These are phyloP conservation scores for Azolla pinnata DNA, from an alignment of 75 land plant genomes.

Conservation along the genomic window DNA sequence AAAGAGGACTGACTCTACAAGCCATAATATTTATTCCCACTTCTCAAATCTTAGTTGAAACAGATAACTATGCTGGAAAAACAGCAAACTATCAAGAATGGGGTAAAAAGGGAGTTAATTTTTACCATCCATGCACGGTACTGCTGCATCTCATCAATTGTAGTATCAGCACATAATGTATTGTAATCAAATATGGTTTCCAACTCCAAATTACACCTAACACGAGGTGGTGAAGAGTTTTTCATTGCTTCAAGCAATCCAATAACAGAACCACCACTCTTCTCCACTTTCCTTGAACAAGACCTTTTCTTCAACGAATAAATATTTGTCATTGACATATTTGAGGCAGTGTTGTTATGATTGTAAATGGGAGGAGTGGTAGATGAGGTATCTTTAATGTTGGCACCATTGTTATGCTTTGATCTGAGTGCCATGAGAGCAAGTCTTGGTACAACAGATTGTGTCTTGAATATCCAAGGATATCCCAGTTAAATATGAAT, in stretches of 20 bases:
- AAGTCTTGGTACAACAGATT: no score
- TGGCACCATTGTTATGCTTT: no score
- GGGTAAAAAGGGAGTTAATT: neutral
- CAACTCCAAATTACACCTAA: neutral
- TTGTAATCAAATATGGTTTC: neutral
- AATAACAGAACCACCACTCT: neutral
- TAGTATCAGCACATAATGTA: neutral
- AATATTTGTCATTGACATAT: no score
- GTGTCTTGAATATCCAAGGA: no score
- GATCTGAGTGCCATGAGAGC: no score
- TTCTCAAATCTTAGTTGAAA: neutral
- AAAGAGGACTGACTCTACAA: no score
- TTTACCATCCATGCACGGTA: conserved; percentile 1
- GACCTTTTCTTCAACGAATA: neutral
- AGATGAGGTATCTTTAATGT: no score
- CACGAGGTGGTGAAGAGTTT: conserved; percentile 34
- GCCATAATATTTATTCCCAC: no score
- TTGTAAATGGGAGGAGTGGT: no score
- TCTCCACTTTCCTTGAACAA: neutral
- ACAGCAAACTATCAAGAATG: neutral
- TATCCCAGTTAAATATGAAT: no score
- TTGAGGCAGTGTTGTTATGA: no score
- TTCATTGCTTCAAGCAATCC: conserved; percentile 43
- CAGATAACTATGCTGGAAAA: neutral
- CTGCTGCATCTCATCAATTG: neutral